These are phyloP conservation scores for Trichosporon sp. DNA, from an alignment of 1,284 basidiomycete genomes.

Conservation along the genomic window DNA sequence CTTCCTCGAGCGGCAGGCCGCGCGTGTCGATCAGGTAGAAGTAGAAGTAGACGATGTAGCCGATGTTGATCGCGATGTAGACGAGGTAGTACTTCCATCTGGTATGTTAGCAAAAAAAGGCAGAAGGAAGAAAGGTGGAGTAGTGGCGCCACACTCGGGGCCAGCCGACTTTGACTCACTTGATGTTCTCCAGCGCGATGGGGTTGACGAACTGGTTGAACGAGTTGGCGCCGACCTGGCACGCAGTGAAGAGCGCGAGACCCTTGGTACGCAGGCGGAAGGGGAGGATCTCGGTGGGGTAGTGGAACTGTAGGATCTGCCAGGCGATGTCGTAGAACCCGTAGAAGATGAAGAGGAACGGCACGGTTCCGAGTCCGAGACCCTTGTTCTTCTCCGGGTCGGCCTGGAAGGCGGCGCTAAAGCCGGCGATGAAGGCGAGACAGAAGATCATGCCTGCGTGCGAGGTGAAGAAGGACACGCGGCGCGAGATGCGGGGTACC, in stretches of 20 bases:
- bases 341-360: conserved; percentile 32
- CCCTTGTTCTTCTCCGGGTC: conserved; percentile 23
- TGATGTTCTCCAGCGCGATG: conserved; percentile 22
- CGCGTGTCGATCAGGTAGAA: conserved; percentile 49
- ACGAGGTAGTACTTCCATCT: conserved; percentile 37
- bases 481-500: conserved; percentile 20
- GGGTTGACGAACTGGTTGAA: conserved; percentile 24
- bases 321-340: conserved; percentile 33
- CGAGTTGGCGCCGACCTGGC: conserved; percentile 9
- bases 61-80: conserved; percentile 41
- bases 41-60: conserved; percentile 36
- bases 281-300: conserved; percentile 38
- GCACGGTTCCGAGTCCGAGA: conserved; percentile 23
- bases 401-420: conserved; percentile 22
- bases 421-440: conserved; percentile 22
- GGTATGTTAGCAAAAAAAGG: not conserved
- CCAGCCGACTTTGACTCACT: not conserved
- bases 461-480: conserved; percentile 25
- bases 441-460: conserved; percentile 26
- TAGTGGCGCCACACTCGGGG: not conserved
- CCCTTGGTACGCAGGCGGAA: conserved; percentile 37
- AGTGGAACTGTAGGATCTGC: conserved; percentile 63
- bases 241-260: conserved; percentile 32
- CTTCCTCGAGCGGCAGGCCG: conserved; percentile 43
- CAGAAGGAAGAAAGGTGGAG: not conserved